These are phyloP conservation scores for Torulaspora franciscae DNA, from an alignment of 805 yeast species.

Conservation along the genomic window DNA sequence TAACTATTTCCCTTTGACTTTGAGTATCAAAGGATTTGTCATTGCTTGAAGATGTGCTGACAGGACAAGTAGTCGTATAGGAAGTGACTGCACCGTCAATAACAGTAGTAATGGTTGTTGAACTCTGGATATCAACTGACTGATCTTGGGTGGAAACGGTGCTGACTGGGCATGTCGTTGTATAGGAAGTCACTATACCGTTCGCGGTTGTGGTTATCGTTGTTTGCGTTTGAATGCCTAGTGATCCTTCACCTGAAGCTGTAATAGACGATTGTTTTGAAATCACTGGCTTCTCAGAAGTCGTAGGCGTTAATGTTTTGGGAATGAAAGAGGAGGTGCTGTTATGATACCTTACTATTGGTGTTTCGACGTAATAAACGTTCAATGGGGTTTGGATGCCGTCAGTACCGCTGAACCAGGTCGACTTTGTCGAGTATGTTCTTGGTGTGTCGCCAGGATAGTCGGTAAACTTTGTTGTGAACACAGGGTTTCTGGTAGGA, in stretches of 20 bases:
- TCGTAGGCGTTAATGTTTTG: neutral
- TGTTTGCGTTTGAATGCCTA: neutral
- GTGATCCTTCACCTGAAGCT: neutral
- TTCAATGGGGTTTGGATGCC: slow-evolving; percentile 9
- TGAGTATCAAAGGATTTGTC: neutral
- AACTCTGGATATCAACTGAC: neutral
- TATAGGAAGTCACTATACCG: slow-evolving; percentile 5
- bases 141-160: neutral
- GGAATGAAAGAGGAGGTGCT: neutral
- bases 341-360: neutral
- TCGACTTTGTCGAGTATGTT: slow-evolving; percentile 12
- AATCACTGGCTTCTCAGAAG: neutral
- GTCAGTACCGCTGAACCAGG: slow-evolving; percentile 5
- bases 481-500: slow-evolving; percentile 10
- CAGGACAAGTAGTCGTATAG: slow-evolving; percentile 3
- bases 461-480: slow-evolving; percentile 9
- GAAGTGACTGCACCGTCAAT: slow-evolving; percentile 4
- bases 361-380: slow-evolving; percentile 9
- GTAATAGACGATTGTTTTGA: neutral
- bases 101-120: neutral
- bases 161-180: slow-evolving; percentile 5
- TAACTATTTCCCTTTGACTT: too few species aligned
- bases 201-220: neutral
- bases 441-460: slow-evolving; percentile 13
- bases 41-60: neutral